These are phyloP conservation scores for Xenosphaeropsis pyriputrescens DNA, from an alignment of 2,329 filamentous ascomycete species.

Conservation along the genomic window DNA sequence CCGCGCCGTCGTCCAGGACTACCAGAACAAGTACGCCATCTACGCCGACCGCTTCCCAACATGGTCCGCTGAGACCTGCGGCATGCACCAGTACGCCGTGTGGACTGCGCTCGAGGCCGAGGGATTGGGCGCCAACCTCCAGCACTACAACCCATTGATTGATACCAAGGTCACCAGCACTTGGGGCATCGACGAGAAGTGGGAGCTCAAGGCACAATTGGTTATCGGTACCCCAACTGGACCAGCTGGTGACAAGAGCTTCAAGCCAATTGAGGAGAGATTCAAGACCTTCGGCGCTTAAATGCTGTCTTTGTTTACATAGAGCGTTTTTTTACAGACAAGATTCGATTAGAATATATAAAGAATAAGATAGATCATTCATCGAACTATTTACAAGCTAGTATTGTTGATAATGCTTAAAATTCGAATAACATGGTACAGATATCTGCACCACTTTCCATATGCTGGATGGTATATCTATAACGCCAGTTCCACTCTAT, in stretches of 20 bases:
- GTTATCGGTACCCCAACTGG: slow-evolving; percentile 58
- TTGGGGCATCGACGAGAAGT: slow-evolving; percentile 58
- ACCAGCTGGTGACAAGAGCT: slow-evolving; percentile 46
- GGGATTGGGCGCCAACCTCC: slow-evolving; percentile 75
- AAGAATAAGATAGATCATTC: no score
- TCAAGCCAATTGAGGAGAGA: slow-evolving; percentile 48
- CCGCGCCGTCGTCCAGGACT: slow-evolving; percentile 44
- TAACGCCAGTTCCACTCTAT: no score
- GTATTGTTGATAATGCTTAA: no score
- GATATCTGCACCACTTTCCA: no score
- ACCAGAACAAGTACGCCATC: slow-evolving; percentile 53
- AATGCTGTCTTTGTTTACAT: background rate
- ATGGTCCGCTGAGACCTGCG: slow-evolving; percentile 65
- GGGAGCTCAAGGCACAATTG: slow-evolving; percentile 70
- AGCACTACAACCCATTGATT: slow-evolving; percentile 86
- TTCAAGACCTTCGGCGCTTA: slow-evolving; percentile 45
- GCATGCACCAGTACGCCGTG: slow-evolving; percentile 67
- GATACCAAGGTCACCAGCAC: slow-evolving; percentile 52
- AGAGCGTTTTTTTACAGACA: no score
- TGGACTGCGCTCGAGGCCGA: slow-evolving; percentile 77
- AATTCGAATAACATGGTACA: no score
- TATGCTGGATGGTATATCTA: no score
- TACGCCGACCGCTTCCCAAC: slow-evolving; percentile 69
- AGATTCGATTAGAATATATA: no score
- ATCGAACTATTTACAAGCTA: no score